phyloP scores from a whole-genome alignment of 2,329 filamentous ascomycete genomes.

The Botrytis hyacinthi region DNA sequence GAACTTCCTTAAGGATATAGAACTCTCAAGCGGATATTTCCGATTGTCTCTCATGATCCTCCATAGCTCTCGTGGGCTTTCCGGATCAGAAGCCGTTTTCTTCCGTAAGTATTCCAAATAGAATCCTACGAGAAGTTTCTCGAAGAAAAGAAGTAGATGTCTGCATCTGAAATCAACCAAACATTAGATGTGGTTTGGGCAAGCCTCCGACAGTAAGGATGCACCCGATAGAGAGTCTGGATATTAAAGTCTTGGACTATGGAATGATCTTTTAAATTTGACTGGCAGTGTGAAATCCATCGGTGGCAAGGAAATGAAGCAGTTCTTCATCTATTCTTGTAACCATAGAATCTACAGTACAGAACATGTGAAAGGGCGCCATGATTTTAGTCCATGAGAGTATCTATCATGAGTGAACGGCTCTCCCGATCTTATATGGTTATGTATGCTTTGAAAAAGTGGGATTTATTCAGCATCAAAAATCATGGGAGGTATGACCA shows the following conservation, averaged over 20 bases:
- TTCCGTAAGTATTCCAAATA: conserved; percentile 28
- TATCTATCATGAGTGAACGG: too few species aligned
- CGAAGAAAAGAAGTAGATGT: neutral
- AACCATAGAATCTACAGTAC: neutral
- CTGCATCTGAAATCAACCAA: neutral
- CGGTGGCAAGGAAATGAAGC: neutral
- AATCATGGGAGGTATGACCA: neutral
- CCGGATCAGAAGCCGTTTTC: conserved; percentile 56
- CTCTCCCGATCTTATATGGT: neutral
- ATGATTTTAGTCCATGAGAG: neutral
- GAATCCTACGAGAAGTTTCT: neutral
- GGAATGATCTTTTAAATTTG: neutral
- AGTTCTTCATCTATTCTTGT: neutral
- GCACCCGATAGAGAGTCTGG: neutral
- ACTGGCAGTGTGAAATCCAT: neutral
- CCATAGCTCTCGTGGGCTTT: neutral
- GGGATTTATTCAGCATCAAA: neutral
- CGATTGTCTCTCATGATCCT: neutral
- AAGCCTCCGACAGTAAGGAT: neutral
- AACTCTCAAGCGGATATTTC: neutral
- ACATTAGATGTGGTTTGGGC: neutral
- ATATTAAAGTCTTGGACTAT: neutral
- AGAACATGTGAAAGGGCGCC: neutral
- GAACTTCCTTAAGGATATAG: neutral
- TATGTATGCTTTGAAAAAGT: neutral